Conservation (phyloP, 2,329 filamentous ascomycete species). For the Venturia asperata region DNA sequence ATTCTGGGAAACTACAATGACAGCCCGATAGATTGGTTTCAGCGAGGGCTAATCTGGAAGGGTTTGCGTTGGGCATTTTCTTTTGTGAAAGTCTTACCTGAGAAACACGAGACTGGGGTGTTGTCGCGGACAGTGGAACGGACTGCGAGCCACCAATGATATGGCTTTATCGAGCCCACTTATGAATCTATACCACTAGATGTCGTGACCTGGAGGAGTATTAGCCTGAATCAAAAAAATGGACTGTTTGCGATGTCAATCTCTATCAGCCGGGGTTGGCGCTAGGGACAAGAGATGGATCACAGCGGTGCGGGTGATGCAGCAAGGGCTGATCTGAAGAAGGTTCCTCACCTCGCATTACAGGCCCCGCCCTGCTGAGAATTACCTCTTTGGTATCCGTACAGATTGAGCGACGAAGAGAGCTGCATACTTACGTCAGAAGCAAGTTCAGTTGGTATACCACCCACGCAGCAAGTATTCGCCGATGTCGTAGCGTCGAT, state of each 20-base stretch:
- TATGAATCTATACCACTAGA: slow-evolving; percentile 8
- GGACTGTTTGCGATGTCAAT: slow-evolving; percentile 4
- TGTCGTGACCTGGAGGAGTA: neutral
- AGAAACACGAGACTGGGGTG: slow-evolving; percentile 6
- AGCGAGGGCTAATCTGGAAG: slow-evolving; percentile 11
- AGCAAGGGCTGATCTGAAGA: slow-evolving; percentile 11
- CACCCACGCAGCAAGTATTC: neutral
- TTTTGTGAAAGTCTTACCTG: slow-evolving; percentile 12
- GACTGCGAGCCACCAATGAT: neutral
- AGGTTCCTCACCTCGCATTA: neutral
- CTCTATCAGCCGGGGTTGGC: neutral
- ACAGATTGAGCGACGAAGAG: neutral
- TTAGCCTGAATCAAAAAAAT: slow-evolving; percentile 5
- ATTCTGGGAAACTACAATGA: slow-evolving; percentile 12
- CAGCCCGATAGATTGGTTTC: slow-evolving; percentile 11
- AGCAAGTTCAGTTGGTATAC: neutral
- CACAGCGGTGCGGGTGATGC: neutral
- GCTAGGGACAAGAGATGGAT: slow-evolving; percentile 6
- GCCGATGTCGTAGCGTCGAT: neutral
- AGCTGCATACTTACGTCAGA: neutral
- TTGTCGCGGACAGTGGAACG: slow-evolving; percentile 12
- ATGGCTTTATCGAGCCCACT: neutral
- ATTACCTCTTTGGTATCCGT: neutral
- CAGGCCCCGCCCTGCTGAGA: slow-evolving; percentile 3
- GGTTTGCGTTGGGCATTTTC: slow-evolving; percentile 9